These are phyloP conservation scores for Stenocarpella maydis DNA, from an alignment of 2,329 filamentous ascomycete genomes.

Conservation along the genomic window DNA sequence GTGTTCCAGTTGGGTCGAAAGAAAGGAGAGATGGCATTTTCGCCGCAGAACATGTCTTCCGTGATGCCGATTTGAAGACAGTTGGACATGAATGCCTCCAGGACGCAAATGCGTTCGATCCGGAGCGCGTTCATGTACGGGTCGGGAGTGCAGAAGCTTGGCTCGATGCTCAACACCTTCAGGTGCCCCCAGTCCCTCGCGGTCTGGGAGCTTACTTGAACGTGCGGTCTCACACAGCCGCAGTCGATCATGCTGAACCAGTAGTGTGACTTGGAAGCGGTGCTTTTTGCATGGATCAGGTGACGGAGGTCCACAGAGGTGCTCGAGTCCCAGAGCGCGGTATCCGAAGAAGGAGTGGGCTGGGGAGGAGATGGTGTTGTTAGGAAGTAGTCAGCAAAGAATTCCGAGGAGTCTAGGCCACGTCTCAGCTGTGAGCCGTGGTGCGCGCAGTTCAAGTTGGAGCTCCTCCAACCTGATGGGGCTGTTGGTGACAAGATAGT, in stretches of 20 bases:
- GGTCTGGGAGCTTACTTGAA: conserved; percentile 29
- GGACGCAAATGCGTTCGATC: conserved; percentile 41
- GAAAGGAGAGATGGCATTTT: conserved; percentile 42
- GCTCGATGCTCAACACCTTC: conserved; percentile 34
- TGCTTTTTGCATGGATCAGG: neutral
- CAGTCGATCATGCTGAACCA: conserved; percentile 30
- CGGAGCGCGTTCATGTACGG: conserved; percentile 42
- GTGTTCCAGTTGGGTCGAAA: conserved; percentile 34
- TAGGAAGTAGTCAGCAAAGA: neutral
- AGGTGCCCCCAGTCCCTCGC: neutral
- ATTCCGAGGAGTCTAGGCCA: neutral
- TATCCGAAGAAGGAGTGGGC: neutral
- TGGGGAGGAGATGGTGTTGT: neutral
- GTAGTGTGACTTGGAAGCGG: neutral
- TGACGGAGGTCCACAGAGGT: conserved; percentile 20
- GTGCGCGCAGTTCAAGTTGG: neutral
- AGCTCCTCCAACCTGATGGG: neutral
- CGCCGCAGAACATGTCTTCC: conserved; percentile 39
- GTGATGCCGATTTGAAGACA: conserved; percentile 40
- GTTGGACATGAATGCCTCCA: conserved; percentile 38
- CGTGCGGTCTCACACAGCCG: conserved; percentile 34
- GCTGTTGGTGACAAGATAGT: neutral
- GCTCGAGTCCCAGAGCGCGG: conserved; percentile 21
- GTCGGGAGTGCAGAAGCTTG: conserved; percentile 36
- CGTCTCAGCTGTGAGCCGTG: neutral